Conservation (phyloP, 1,284 basidiomycete genomes). For the Puccinia sorghi region DNA sequence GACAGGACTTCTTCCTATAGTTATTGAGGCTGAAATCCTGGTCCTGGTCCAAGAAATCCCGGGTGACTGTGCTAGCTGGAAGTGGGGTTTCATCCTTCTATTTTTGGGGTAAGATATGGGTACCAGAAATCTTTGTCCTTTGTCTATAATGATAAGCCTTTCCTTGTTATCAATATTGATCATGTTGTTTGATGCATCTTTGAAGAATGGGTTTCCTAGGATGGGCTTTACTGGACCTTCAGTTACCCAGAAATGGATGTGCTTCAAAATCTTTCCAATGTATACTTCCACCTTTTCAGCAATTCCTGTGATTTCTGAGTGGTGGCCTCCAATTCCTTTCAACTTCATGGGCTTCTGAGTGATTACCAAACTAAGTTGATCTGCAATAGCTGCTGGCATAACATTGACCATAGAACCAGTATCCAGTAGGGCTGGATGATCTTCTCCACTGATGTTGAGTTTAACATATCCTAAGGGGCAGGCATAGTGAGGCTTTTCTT, state of each 20-base stretch:
- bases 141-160: neutral
- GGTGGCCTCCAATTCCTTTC: neutral
- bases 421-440: neutral
- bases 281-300: neutral
- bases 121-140: neutral
- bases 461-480: neutral
- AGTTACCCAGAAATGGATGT: neutral
- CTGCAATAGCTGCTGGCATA: neutral
- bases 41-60: too few relatives aligned
- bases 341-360: neutral
- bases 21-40: too few relatives aligned
- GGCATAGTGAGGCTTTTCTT: slow-evolving; percentile 6
- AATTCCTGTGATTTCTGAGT: neutral
- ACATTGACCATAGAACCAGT: slow-evolving; percentile 12
- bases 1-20: too few relatives aligned
- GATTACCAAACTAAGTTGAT: neutral
- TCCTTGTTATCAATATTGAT: neutral
- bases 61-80: too few relatives aligned
- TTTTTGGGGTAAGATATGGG: neutral
- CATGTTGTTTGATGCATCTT: neutral
- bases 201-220: neutral
- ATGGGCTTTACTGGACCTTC: neutral
- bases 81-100: neutral
- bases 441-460: neutral
- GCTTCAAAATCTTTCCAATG: neutral